Base-by-base conservation (phyloP, 495 filamentous ascomycete species). In the Amorphotheca resinae region DNA sequence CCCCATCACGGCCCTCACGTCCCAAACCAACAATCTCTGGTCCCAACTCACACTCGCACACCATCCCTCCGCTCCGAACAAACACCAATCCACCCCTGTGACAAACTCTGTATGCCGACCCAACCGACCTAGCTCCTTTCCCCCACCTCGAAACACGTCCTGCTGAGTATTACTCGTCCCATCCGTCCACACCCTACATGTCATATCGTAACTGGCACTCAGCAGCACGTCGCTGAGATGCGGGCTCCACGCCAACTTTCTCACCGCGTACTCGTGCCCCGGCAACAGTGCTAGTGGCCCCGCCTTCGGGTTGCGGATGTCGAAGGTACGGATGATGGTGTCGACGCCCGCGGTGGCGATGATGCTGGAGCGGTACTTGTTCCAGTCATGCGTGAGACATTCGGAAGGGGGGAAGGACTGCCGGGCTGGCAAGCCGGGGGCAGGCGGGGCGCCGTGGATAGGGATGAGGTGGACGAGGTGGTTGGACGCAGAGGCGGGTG, bases 121-220 rank as follows among this genome's bases (percentile, higher is more conserved):
- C 88, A 98, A 95, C 9, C 84, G 64, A 3, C 87, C 93, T 46
- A 96, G 55, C 63, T 95, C 76, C 18, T 68, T 65, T 9, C 42
- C 37, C 2, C 2, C 21, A 7, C 82, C 85, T 3, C 34, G n/a
- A 8, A 31, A 35, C 47, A 44, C 61, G 50, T 64, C 67, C 60
- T 35, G 53, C 8, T 59, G 66, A 51, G 41, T 59, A 33, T 60
- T 66, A 62, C 40, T 68, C 14, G 72, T 76, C 2, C 82, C 77
- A 59, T 96, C 91, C 18, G 69, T 82, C 91, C 91, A 98, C 31
- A 94, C 73, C 31, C 93, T 74, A 50, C 86, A 87, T 9, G 84
- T 94, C 91, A 98, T 98, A 62, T 98, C 91, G 59, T 98, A 98
- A 58, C 86, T 89, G 2, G 82, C 89, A 48, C 77, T 87, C 20